phyloP scores from a whole-genome alignment of 2,329 filamentous ascomycete species.

The Talaromyces sp. region DNA sequence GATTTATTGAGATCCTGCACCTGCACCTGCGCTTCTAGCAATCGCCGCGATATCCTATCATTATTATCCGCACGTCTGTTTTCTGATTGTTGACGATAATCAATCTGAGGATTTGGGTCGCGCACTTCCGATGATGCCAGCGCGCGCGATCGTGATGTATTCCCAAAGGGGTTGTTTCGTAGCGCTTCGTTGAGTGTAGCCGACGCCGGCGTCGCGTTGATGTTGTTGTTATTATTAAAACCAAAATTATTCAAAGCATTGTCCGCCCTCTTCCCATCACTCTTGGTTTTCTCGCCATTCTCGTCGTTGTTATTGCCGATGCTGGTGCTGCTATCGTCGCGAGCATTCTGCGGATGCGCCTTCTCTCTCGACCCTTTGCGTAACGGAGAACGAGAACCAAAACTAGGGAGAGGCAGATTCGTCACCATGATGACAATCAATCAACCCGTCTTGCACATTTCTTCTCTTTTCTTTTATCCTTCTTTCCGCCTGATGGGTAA shows the following conservation, averaged over 20 bases:
- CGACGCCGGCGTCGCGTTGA: conserved; percentile 3
- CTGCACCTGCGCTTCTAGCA: conserved; percentile 23
- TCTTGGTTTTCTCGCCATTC: neutral
- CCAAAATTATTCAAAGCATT: neutral
- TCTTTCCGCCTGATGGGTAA: too few relatives aligned
- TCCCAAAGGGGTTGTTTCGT: conserved; percentile 40
- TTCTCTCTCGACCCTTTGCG: conserved; percentile 11
- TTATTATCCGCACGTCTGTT: neutral
- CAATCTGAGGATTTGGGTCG: neutral
- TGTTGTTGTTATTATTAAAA: neutral
- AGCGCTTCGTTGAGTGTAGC: conserved; percentile 38
- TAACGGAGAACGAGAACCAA: conserved; percentile 23
- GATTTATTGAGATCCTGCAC: conserved; percentile 35
- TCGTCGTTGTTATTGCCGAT: neutral
- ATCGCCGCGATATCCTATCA: neutral
- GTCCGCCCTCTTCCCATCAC: too few relatives aligned
- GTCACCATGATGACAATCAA: conserved; percentile 13
- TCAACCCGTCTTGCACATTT: neutral
- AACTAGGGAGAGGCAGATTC: conserved; percentile 28
- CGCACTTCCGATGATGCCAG: conserved; percentile 10
- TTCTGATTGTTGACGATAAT: neutral
- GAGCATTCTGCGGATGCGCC: neutral
- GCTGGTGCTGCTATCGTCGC: neutral
- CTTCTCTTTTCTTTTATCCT: too few relatives aligned
- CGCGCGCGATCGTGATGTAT: conserved; percentile 23